Percentiles rank a stretch among this genome's conserved stretches.
These are phyloP conservation scores for Byssochlamys sp. DNA, from an alignment of 2,329 filamentous ascomycete species.

Conservation along the genomic window DNA sequence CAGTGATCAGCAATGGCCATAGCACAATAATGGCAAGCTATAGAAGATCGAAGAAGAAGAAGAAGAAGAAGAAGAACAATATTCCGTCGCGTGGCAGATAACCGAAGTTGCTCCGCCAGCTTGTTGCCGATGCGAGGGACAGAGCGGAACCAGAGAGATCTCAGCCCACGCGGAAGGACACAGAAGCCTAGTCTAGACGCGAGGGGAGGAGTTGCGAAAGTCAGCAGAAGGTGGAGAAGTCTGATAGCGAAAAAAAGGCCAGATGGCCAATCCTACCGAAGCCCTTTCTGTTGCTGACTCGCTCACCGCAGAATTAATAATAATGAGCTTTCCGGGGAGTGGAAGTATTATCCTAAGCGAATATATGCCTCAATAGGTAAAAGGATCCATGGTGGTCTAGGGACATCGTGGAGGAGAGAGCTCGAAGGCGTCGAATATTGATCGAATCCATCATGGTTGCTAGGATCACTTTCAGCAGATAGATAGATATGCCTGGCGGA, in stretches of 20 bases:
- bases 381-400: background rate
- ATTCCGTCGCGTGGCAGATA: background rate
- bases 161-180: background rate
- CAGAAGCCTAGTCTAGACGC: background rate
- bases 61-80: background rate
- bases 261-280: background rate
- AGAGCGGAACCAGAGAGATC: background rate
- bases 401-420: background rate
- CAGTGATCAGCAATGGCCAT: background rate
- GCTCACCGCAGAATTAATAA: background rate
- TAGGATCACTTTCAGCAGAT: background rate
- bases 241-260: background rate
- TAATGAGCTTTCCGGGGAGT: background rate
- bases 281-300: background rate
- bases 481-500: background rate
- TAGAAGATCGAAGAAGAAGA: background rate
- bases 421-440: too few relatives aligned
- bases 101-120: background rate
- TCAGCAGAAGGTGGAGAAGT: background rate
- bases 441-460: too few relatives aligned
- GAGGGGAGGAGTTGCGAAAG: background rate
- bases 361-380: background rate
- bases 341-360: background rate
- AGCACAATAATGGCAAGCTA: background rate
- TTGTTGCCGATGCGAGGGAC: background rate